Evolutionary conservation across 768 basidiomycete genomes (phyloP).

Genomic region (Boletus rufocinnamomeus): DNA sequence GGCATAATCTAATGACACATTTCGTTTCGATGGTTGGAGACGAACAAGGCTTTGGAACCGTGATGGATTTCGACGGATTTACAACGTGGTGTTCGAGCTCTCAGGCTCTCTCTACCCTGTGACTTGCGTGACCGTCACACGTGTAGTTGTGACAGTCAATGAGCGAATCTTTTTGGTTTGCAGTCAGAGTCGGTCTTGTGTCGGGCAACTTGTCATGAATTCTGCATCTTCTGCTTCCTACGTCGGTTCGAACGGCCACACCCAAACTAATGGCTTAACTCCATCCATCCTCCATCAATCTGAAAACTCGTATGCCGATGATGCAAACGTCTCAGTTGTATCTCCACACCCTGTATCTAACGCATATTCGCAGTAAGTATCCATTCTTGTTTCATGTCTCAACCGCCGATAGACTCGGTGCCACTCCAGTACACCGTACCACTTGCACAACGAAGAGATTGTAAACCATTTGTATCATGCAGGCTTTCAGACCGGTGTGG

Average conservation of each 20-base stretch:
- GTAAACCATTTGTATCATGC: slow-evolving; percentile 77
- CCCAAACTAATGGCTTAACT: slow-evolving; percentile 51
- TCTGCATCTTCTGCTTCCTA: slow-evolving; percentile 36
- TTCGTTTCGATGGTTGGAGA: slow-evolving; percentile 53
- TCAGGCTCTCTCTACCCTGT: not conserved
- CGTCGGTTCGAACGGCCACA: slow-evolving; percentile 52
- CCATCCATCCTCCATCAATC: slow-evolving; percentile 40
- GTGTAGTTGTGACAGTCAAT: slow-evolving; percentile 21
- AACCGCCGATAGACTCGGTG: slow-evolving; percentile 10
- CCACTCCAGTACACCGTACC: slow-evolving; percentile 46
- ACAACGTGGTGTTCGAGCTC: slow-evolving; percentile 22
- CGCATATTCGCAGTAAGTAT: slow-evolving; percentile 62
- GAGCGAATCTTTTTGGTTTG: slow-evolving; percentile 21
- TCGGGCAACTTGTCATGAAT: slow-evolving; percentile 26
- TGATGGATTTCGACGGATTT: slow-evolving; percentile 37
- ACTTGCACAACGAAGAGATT: slow-evolving; percentile 73
- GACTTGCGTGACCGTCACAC: slow-evolving; percentile 27
- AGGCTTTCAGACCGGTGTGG: slow-evolving; percentile 80
- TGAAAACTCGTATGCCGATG: slow-evolving; percentile 40
- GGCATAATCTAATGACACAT: slow-evolving; percentile 57
- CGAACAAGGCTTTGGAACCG: slow-evolving; percentile 42
- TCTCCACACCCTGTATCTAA: slow-evolving; percentile 49
- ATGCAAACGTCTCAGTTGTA: slow-evolving; percentile 19
- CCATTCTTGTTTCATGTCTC: slow-evolving; percentile 1
- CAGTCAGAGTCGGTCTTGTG: slow-evolving; percentile 2